phyloP scores from a whole-genome alignment of 192 early-diverging fungal species.

The Lunasporangiospora selenospora region DNA sequence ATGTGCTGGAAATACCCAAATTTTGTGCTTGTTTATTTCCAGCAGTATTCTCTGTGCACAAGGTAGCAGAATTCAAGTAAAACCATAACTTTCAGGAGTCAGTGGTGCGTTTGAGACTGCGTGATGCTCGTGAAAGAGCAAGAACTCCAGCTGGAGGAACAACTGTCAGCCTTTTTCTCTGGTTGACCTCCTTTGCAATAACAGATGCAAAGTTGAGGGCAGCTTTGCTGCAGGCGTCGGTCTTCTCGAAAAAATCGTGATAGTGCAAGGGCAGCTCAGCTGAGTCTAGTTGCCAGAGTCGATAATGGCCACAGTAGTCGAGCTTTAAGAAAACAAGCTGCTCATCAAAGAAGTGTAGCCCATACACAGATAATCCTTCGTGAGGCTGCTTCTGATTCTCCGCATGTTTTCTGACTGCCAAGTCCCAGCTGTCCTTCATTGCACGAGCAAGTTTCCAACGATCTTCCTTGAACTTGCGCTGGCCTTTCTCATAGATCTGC shows the following conservation, averaged over 20 bases:
- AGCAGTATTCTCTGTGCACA: too few species aligned
- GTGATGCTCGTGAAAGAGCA: too few species aligned
- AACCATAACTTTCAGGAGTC: too few species aligned
- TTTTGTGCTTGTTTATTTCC: too few species aligned
- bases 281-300: constrained; percentile 18
- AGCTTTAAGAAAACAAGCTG: constrained; percentile 7
- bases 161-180: not conserved
- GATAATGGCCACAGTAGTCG: constrained; percentile 12
- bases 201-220: constrained; percentile 3
- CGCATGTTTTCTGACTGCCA: constrained; percentile 1
- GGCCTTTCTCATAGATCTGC: constrained; percentile 14
- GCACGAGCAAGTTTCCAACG: constrained; percentile 17
- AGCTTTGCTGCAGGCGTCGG: not conserved
- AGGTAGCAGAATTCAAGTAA: too few species aligned
- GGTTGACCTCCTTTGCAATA: not conserved
- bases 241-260: not conserved
- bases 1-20: too few species aligned
- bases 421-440: constrained; percentile 29
- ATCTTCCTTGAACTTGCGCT: constrained; percentile 9
- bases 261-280: constrained; percentile 5
- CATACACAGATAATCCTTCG: constrained; percentile 11
- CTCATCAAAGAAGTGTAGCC: constrained; percentile 15
- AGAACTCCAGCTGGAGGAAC: not conserved
- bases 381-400: constrained; percentile 7
- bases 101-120: too few species aligned